These are phyloP conservation scores for Alisma plantagoaquatica DNA, from an alignment of 106 monocot genomes.

Conservation along the genomic window DNA sequence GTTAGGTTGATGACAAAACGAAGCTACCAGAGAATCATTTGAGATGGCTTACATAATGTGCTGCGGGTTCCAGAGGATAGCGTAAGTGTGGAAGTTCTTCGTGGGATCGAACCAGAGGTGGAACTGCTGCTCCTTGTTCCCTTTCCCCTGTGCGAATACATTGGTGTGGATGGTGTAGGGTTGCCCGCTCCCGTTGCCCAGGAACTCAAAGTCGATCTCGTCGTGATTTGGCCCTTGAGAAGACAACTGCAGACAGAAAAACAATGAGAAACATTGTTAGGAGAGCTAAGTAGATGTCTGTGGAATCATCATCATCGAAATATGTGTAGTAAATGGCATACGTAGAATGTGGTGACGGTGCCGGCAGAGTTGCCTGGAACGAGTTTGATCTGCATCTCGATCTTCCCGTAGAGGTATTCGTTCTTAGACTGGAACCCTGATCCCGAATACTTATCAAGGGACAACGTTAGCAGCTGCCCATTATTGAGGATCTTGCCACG, in stretches of 20 bases:
- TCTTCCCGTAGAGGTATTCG: slow-evolving; percentile 26
- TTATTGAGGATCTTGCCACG: slow-evolving; percentile 15
- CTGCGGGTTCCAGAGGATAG: slow-evolving; percentile 25
- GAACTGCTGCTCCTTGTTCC: slow-evolving; percentile 25
- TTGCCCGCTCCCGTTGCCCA: slow-evolving; percentile 20
- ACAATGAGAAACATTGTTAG: no score
- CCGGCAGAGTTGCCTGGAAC: slow-evolving; percentile 27
- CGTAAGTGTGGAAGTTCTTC: slow-evolving; percentile 22
- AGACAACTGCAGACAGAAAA: slow-evolving; percentile 10
- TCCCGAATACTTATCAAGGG: slow-evolving; percentile 19
- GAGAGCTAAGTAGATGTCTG: no score
- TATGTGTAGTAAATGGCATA: no score
- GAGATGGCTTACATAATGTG: slow-evolving; percentile 15
- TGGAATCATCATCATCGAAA: no score
- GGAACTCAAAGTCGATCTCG: slow-evolving; percentile 28
- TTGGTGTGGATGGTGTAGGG: slow-evolving; percentile 30
- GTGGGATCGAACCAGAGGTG: slow-evolving; percentile 27
- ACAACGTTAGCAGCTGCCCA: slow-evolving; percentile 14
- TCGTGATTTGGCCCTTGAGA: slow-evolving; percentile 20
- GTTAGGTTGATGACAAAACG: neutral
- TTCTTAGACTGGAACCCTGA: slow-evolving; percentile 25
- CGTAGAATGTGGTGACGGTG: slow-evolving; percentile 25
- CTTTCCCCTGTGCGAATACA: slow-evolving; percentile 24
- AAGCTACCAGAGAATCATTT: neutral
- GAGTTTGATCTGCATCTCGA: slow-evolving; percentile 28